Base-by-base conservation (phyloP, 331 rosid genomes). In the Prunus yedoensis region DNA sequence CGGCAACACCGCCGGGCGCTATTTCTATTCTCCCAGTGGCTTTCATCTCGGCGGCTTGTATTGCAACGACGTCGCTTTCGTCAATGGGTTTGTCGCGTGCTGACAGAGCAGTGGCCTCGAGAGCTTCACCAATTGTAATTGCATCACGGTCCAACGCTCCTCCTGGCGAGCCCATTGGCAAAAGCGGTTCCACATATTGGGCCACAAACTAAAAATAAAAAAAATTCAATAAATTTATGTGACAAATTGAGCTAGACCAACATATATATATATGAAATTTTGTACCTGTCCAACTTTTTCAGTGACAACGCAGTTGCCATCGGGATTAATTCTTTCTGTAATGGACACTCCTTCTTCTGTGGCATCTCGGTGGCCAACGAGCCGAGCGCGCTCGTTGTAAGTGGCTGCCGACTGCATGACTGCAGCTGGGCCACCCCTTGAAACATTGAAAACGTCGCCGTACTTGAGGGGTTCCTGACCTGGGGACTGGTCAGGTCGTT, bases 341-440 rank as follows among this genome's bases (percentile, higher is more conserved):
- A 93, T 77, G 9, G 80, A 47, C 32, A 85, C 68, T 2, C 92
- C 93, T 68, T 88, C 59, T 17, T 84, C 66, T 0, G 88, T 74
- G 35, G 73, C 54, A 7, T 86, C 87, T 0, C 0, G 15, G 10
- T 74, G 85, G 51, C 74, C 53, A 0, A 77, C 85, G 0, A 85
- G 59, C 8, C 89, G 89, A 0, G 73, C 70, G 10, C 66, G 50
- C 53, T 68, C 10, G 64, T 93, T 93, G 18, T 75, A 2, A 0
- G 79, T 18, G 0, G 96, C 89, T 0, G 93, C 97, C 0, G 88
- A 83, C 81, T 88, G 87, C 93, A 89, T 93, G 8, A 88, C 90
- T 0, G 90, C 59, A 0, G 97, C 92, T 0, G 92, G 92, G 2
- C 96, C 82, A 0, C 91, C 85, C 2, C 87, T 90, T 6, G 87